A percentile compares a stretch with the other conserved stretches of the same genome.
phyloP scores from a whole-genome alignment of 495 filamentous ascomycete species.

The Tuber calosporum region DNA sequence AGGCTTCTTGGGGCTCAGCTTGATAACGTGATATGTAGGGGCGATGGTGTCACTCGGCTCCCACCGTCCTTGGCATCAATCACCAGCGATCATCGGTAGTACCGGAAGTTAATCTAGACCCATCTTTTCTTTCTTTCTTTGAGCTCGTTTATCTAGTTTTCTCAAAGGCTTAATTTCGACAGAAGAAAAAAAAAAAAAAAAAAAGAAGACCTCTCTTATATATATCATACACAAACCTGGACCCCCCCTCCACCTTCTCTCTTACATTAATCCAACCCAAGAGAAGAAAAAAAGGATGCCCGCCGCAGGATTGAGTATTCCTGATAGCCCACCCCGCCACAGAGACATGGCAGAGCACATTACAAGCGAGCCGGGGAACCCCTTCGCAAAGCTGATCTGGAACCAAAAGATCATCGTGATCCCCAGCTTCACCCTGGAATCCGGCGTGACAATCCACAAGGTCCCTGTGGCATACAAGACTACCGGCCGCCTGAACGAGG shows the following conservation, averaged over 20 bases:
- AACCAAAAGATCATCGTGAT: conserved; percentile 78
- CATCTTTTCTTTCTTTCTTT: neutral
- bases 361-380: conserved; percentile 76
- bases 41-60: conserved; percentile 26
- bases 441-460: conserved; percentile 76
- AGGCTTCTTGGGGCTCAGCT: neutral
- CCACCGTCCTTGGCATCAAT: neutral
- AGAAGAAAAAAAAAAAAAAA: neutral
- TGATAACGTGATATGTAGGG: conserved; percentile 28
- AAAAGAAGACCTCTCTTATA: neutral
- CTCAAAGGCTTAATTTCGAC: neutral
- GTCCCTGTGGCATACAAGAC: conserved; percentile 91
- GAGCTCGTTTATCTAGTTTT: neutral
- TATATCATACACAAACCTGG: neutral
- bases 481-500: conserved; percentile 64
- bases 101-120: neutral
- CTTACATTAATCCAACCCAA: neutral
- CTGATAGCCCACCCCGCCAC: neutral
- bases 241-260: neutral
- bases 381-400: conserved; percentile 76
- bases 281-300: neutral
- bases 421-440: conserved; percentile 87
- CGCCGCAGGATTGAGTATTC: neutral
- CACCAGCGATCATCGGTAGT: neutral
- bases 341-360: conserved; percentile 50